Conservation (phyloP, 202 grass and related monocot genomes). For the Panicum hallii region DNA sequence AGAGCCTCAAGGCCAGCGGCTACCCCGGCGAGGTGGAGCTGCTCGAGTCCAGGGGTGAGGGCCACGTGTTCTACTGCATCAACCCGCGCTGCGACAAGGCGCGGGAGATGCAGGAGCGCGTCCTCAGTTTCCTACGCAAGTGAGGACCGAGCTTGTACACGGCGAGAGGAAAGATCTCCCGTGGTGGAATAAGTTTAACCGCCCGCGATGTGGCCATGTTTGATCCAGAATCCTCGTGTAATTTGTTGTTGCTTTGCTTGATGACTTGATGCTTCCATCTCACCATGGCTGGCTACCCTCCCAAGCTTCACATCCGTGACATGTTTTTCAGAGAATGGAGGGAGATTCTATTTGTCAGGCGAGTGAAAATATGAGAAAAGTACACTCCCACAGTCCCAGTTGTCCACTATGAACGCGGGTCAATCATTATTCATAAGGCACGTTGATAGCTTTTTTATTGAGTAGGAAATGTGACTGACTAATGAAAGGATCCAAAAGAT, state of each 20-base stretch:
- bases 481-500: neutral
- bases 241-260: neutral
- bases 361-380: too few relatives aligned
- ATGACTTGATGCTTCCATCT: too few relatives aligned
- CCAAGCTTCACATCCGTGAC: neutral
- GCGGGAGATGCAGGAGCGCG: constrained; percentile 49
- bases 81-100: constrained; percentile 50
- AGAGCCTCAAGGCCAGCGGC: constrained; percentile 62
- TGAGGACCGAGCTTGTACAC: neutral
- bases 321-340: neutral
- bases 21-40: constrained; percentile 73
- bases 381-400: too few relatives aligned
- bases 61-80: constrained; percentile 62
- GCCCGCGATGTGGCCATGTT: neutral
- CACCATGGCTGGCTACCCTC: too few relatives aligned
- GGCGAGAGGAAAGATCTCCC: too few relatives aligned
- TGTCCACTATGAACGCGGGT: too few relatives aligned
- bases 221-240: neutral
- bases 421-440: too few relatives aligned
- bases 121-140: constrained; percentile 50
- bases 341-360: neutral
- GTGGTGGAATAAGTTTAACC: too few relatives aligned
- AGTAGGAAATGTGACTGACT: too few relatives aligned
- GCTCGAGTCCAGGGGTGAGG: constrained; percentile 69
- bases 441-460: too few relatives aligned